Percentiles rank a stretch among this genome's conserved stretches.
Conservation (phyloP, 2,329 filamentous ascomycete genomes). For the Leptographium flavum region DNA sequence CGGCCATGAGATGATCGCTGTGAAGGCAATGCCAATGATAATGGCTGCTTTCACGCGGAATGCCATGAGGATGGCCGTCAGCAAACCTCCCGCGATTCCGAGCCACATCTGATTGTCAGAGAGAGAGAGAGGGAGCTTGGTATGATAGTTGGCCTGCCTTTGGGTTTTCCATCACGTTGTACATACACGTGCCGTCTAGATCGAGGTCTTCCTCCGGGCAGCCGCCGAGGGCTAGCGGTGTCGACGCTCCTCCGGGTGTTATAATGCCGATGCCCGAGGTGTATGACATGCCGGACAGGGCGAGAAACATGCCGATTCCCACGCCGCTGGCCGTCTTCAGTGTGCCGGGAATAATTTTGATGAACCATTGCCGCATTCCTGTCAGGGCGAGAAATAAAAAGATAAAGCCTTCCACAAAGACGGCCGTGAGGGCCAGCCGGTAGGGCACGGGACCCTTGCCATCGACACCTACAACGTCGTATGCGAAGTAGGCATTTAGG, state of each 20-base stretch:
- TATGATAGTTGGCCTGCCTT: conserved; percentile 2
- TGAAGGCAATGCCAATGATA: conserved; percentile 56
- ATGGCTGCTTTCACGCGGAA: conserved; percentile 65
- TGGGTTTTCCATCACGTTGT: background rate
- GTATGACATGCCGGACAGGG: conserved; percentile 56
- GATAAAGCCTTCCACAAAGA: conserved; percentile 51
- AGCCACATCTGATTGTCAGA: conserved; percentile 53
- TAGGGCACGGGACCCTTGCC: conserved; percentile 44
- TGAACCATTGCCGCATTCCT: conserved; percentile 60
- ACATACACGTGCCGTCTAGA: conserved; percentile 17
- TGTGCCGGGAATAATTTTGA: conserved; percentile 48
- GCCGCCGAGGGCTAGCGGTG: conserved; percentile 64
- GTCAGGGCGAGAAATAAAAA: conserved; percentile 51
- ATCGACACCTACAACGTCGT: conserved; percentile 49
- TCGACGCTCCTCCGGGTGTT: conserved; percentile 47
- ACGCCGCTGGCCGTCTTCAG: conserved; percentile 53
- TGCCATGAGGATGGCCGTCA: conserved; percentile 70
- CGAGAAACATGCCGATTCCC: conserved; percentile 50
- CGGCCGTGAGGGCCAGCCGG: conserved; percentile 44
- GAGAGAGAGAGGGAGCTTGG: too few relatives aligned
- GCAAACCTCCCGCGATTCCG: conserved; percentile 63
- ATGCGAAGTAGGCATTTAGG: conserved; percentile 53
- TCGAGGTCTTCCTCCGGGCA: conserved; percentile 43
- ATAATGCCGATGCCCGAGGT: conserved; percentile 72
- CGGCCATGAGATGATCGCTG: conserved; percentile 65